phyloP scores from a whole-genome alignment of 768 basidiomycete species.

The Exidia glandulosa region DNA sequence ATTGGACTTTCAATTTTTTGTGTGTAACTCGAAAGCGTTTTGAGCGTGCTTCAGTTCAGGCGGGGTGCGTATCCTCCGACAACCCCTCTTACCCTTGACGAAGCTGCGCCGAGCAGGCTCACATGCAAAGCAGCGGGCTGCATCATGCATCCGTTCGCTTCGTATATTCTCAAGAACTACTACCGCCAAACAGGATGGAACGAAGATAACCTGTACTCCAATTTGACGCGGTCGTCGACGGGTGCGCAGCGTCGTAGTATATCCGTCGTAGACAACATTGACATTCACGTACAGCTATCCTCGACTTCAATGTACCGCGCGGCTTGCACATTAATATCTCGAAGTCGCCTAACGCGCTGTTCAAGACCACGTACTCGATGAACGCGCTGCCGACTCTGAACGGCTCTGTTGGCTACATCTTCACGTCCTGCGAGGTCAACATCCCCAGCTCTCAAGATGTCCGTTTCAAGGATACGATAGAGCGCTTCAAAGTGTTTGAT shows the following conservation, averaged over 20 bases:
- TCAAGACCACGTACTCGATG: conserved; percentile 86
- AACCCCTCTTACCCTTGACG: neutral
- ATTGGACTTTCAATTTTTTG: neutral
- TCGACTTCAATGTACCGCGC: conserved; percentile 82
- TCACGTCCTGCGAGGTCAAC: conserved; percentile 75
- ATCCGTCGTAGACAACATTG: neutral
- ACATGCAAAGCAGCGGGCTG: conserved; percentile 63
- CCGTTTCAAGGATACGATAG: conserved; percentile 79
- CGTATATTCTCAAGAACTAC: conserved; percentile 81
- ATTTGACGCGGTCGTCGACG: conserved; percentile 80
- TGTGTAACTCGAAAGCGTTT: neutral
- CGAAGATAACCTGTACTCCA: conserved; percentile 87
- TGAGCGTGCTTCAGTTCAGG: neutral
- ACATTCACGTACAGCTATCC: conserved; percentile 47
- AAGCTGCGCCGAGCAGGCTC: conserved; percentile 39
- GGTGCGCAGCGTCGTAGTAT: conserved; percentile 39
- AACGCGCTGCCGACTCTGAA: conserved; percentile 88
- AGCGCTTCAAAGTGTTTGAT: conserved; percentile 76
- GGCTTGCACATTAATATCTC: conserved; percentile 72
- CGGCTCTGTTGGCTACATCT: conserved; percentile 88
- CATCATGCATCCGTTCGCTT: conserved; percentile 85
- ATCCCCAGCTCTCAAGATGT: conserved; percentile 59
- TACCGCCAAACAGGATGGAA: conserved; percentile 94
- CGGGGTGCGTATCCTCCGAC: conserved; percentile 9
- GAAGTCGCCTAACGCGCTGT: conserved; percentile 80